Evolutionary conservation across 495 filamentous ascomycete species (phyloP).

Genomic region (Apodospora peruviana): DNA sequence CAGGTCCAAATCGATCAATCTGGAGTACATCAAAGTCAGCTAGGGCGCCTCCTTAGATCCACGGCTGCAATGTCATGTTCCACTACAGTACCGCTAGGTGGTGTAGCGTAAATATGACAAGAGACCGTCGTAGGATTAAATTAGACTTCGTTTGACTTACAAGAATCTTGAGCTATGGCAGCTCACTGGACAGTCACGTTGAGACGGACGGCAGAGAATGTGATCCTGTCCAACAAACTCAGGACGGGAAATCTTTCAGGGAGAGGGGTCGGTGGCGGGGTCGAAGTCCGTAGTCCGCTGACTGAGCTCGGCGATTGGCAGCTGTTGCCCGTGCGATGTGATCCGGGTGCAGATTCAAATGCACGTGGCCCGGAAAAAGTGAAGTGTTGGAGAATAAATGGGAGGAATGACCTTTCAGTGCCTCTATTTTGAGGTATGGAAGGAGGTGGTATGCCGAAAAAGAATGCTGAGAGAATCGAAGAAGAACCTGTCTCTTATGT

Average conservation of each 20-base stretch:
- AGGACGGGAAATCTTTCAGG: not conserved
- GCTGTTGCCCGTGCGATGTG: slow-evolving; percentile 14
- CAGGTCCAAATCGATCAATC: not conserved
- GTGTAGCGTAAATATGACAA: too few relatives aligned
- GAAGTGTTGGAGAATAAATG: not conserved
- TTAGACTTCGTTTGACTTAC: too few relatives aligned
- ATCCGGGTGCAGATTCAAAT: slow-evolving; percentile 19
- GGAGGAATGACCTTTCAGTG: not conserved
- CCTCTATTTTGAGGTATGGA: not conserved
- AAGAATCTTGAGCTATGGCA: too few relatives aligned
- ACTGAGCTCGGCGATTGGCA: too few relatives aligned
- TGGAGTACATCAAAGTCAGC: not conserved
- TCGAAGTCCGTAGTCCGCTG: not conserved
- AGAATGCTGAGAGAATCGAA: too few relatives aligned
- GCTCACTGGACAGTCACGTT: too few relatives aligned
- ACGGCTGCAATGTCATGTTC: too few relatives aligned
- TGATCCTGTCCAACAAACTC: not conserved
- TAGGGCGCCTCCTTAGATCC: not conserved
- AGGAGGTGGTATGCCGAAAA: slow-evolving; percentile 5
- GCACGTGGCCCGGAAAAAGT: slow-evolving; percentile 17
- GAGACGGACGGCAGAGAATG: too few relatives aligned
- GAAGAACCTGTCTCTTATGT: too few relatives aligned
- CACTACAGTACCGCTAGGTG: too few relatives aligned
- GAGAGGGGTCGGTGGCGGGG: not conserved
- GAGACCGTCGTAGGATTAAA: too few relatives aligned